phyloP scores from a whole-genome alignment of 257 asterid species.

The Henckelia pumila region DNA sequence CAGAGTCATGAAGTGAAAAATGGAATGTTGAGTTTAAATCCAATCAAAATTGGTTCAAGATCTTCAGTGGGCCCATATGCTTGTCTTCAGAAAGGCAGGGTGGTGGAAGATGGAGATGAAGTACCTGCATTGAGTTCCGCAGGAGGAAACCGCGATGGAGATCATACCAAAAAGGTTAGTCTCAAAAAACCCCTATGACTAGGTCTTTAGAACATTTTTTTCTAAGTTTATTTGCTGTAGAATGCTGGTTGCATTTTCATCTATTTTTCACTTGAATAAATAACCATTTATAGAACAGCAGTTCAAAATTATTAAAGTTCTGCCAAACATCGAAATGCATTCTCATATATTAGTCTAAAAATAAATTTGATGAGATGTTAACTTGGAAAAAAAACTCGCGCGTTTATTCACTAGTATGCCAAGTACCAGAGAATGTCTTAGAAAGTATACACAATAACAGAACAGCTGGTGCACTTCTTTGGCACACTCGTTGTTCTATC shows the following conservation, averaged over 20 bases:
- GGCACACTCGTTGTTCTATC: background rate
- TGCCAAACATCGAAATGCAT: background rate
- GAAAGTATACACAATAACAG: background rate
- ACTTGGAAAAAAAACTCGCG: background rate
- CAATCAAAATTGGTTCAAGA: slow-evolving; percentile 47
- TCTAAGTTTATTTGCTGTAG: background rate
- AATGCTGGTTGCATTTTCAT: background rate
- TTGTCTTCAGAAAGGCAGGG: slow-evolving; percentile 44
- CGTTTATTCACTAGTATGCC: background rate
- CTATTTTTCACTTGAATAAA: too few species aligned
- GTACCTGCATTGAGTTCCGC: slow-evolving; percentile 38
- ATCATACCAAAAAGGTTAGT: slow-evolving; percentile 36
- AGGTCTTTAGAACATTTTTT: too few species aligned
- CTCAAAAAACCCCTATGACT: too few species aligned
- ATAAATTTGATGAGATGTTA: background rate
- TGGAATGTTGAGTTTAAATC: slow-evolving; percentile 46
- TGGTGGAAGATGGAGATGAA: slow-evolving; percentile 47
- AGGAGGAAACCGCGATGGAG: slow-evolving; percentile 23
- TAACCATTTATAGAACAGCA: too few species aligned
- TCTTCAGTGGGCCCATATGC: slow-evolving; percentile 66
- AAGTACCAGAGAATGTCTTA: background rate
- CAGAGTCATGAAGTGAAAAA: slow-evolving; percentile 67
- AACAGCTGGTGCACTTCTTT: background rate
- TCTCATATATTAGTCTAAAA: background rate
- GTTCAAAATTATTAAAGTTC: too few species aligned